Conservation (phyloP, 2,329 filamentous ascomycete genomes). For the Ilyonectria mors-panacis region DNA sequence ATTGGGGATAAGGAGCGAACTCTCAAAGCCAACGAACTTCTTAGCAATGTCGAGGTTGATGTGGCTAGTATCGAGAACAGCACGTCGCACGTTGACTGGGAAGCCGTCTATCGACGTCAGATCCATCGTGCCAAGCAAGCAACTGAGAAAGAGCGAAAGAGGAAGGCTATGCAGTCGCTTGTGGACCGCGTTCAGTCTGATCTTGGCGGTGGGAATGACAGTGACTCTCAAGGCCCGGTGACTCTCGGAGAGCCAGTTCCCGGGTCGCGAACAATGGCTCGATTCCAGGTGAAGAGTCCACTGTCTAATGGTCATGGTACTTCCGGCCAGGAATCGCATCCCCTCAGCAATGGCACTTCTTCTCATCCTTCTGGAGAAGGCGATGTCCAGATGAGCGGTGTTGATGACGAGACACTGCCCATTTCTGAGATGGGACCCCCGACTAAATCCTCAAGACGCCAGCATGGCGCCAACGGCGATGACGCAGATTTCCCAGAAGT, state of each 20-base stretch:
- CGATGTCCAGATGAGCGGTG: slow-evolving; percentile 75
- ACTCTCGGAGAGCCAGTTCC: slow-evolving; percentile 77
- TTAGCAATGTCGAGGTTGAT: slow-evolving; percentile 95
- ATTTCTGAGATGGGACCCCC: slow-evolving; percentile 69
- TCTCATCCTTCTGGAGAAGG: slow-evolving; percentile 63
- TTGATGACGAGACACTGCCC: slow-evolving; percentile 63
- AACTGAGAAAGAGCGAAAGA: slow-evolving; percentile 75
- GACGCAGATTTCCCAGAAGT: slow-evolving; percentile 76
- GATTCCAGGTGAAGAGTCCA: slow-evolving; percentile 70
- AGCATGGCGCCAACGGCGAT: slow-evolving; percentile 61
- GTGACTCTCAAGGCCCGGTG: slow-evolving; percentile 70
- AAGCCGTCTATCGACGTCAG: slow-evolving; percentile 83
- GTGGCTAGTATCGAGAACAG: slow-evolving; percentile 82
- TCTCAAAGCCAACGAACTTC: slow-evolving; percentile 90
- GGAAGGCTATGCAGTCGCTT: slow-evolving; percentile 71
- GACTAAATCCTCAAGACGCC: slow-evolving; percentile 55
- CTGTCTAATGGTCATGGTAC: slow-evolving; percentile 71
- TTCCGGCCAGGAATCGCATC: slow-evolving; percentile 53
- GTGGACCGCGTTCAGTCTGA: slow-evolving; percentile 67
- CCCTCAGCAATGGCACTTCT: slow-evolving; percentile 70
- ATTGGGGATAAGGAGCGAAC: slow-evolving; percentile 87
- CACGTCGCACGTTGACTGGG: slow-evolving; percentile 81
- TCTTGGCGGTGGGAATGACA: slow-evolving; percentile 64
- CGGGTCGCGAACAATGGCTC: slow-evolving; percentile 64
- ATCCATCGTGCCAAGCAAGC: slow-evolving; percentile 73